Evolutionary conservation across 495 filamentous ascomycete genomes (phyloP), one percentile per base, ranked within the genome.

Genomic region (Talaromyces proteolyticus): DNA sequence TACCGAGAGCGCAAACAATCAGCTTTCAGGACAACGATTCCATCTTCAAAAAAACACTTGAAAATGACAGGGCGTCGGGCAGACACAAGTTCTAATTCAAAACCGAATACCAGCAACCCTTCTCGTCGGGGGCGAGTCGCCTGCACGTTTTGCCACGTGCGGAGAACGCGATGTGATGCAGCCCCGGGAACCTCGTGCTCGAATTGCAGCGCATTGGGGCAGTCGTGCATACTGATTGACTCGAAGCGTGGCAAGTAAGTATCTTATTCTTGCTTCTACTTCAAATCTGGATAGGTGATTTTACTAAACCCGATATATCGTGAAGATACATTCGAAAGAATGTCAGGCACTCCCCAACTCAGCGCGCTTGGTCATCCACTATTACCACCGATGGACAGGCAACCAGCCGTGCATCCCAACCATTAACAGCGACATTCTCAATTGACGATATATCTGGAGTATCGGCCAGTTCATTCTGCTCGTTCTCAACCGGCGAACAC

Each of bases 321-420:
- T 34, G 29, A 34, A 44, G 42, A 44, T 44, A 44, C 42, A 24
- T 44, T 44, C 42, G 42, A 25, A 44, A 44, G 42, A 44, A 44
- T 16, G 14, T 34, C 29, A 44, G 21, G 21, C 42, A 44, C 21
- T 23, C 42, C 24, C 19, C 42, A 44, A 44, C 18, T 21, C 42
- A 44, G 21, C 42, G 42, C 6, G 42, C 42, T 3, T 44, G 42
- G 42, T 44, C 42, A 21, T 44, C 42, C 11, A 44, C 21, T 2
- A 44, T 44, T 16, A 44, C 42, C 18, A 44, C 18, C 12, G 42
- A 44, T 7, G 21, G 42, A 24, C 21, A 23, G 42, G 42, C 42
- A 23, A 2, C 20, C 42, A 24, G 42, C 18, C 42, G 16, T 44
- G 42, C 42, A 24, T 44, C 42, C 6, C 42, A 44, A 21, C 42